Evolutionary conservation across 139 green algal genomes (phyloP), one percentile per base, ranked within the genome.

Genomic region (Coelastrella sp.): DNA sequence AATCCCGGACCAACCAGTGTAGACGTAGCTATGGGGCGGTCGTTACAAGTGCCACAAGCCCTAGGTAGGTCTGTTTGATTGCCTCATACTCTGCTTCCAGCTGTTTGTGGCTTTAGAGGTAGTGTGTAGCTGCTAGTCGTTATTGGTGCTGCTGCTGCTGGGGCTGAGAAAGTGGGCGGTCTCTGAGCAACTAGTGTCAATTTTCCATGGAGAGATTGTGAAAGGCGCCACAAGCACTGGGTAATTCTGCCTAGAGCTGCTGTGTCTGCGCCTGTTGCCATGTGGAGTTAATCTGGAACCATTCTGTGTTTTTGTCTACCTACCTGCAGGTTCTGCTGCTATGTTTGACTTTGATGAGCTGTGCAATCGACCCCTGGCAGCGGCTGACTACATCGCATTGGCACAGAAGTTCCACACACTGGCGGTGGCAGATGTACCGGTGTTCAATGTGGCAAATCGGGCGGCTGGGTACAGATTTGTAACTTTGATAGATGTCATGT

Each of bases 401-500:
- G 89, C 87, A 22, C 75, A 92, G 57, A 4, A 73, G n/a, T 98
- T 92, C 92, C 95, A 98, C 94, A 98, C 97, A 0, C 16, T 98
- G 14, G 95, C 94, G 4, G 20, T 99, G 66, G 77, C 88, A 16
- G 97, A 95, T 4, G 94, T 99, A 58, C 98, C 98, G 0, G 66
- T 93, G 4, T 98, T 99, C 78, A 94, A 60, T 0, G 94, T 86
- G 0, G 85, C 90, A 57, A 98, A 95, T 87, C 87, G 92, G 5
- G 85, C 83, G 2, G 88, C 95, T 60, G 97, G 93, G 0, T 98
- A 99, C 93, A 95, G 98, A 87, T 99, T 99, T 89, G 95, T 99
- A 19, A 98, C 96, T 17, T 94, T 99, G 5, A 93, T 99, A 20
- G 98, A 99, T 90, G 94, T 99, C 8, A 77, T 99, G 92, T 99